Conservation (phyloP, 352 stramenopile genomes). For the Phytopythium oedochilum region DNA sequence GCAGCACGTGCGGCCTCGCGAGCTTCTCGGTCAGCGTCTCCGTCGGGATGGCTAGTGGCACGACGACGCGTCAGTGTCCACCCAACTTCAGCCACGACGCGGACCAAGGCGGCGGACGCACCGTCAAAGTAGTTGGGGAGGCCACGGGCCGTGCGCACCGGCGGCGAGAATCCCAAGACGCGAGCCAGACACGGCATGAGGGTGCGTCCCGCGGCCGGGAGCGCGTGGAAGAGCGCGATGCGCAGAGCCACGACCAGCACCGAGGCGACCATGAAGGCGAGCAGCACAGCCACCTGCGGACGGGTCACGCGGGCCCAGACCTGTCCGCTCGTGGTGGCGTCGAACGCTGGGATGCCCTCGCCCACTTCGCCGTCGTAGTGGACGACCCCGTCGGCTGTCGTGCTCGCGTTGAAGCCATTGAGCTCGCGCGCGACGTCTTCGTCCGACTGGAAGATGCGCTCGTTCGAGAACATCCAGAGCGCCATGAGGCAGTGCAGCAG, state of each 20-base stretch:
- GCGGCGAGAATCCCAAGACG: slow-evolving; percentile 42
- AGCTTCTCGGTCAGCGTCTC: slow-evolving; percentile 53
- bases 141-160: slow-evolving; percentile 32
- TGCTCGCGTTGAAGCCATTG: slow-evolving; percentile 6
- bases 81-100: neutral
- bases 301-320: slow-evolving; percentile 59
- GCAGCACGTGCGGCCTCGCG: slow-evolving; percentile 15
- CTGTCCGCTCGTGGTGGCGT: slow-evolving; percentile 27
- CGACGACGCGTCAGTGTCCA: neutral
- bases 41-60: slow-evolving; percentile 45
- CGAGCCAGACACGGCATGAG: slow-evolving; percentile 50
- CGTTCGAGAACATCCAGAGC: slow-evolving; percentile 88
- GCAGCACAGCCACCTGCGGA: slow-evolving; percentile 72
- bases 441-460: slow-evolving; percentile 73
- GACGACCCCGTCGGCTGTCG: neutral
- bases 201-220: slow-evolving; percentile 48
- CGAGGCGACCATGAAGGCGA: slow-evolving; percentile 58
- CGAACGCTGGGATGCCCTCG: slow-evolving; percentile 59
- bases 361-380: slow-evolving; percentile 15
- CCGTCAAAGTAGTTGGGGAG: slow-evolving; percentile 85
- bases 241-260: slow-evolving; percentile 45
- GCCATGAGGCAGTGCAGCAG: slow-evolving; percentile 66
- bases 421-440: slow-evolving; percentile 16
- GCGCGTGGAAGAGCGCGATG: slow-evolving; percentile 64
- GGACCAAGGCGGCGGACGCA: slow-evolving; percentile 6